Evolutionary conservation across 2,329 filamentous ascomycete species (phyloP), one percentile per base, ranked within the genome.

Genomic region (Fusarium illudens): DNA sequence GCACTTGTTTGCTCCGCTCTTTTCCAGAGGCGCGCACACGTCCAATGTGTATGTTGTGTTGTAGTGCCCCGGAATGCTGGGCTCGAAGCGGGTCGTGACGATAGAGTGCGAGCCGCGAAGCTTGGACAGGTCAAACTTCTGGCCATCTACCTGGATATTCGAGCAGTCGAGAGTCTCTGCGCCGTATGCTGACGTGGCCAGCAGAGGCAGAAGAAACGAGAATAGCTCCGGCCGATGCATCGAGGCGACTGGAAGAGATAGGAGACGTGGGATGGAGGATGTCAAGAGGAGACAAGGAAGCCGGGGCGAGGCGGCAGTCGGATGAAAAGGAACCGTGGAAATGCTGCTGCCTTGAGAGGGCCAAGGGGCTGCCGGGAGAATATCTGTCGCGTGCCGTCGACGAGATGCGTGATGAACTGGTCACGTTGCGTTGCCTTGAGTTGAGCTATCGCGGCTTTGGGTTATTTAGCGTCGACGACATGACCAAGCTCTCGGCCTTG

Each of bases 1-100:
- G 75, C 93, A 96, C 73, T 90, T 84, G 17, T 82, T 79, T 1
- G 86, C 86, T 42, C 86, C 87, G 51, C 84, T 85, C 75, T 87
- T 86, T 77, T 87, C 86, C 68, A 97, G 80, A 7, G 87, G 83
- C 54, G 83, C 80, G 80, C 93, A 97, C 50, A 96, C 84, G 73
- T 96, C 91, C 60, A 96, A 76, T 1, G 92, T 94, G 78, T 93
- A 96, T 42, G 92, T 95, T 25, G 89, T 93, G 78, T 96, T 96
- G 60, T 71, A 70, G 54, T 79, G 75, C 63, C 83, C 84, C 27
- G 87, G 82, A 15, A 83, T 82, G 15, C 82, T 84, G 19, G 84
- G 84, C 32, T 84, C 79, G 66, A 84, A 82, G 70, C 83, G 83
- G 73, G 81, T 83, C 50, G 87, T 87, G 57, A 92, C 84, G 34